These are phyloP conservation scores for Nakaseomyces glabratus DNA, from an alignment of 1,139 yeast species.

Conservation along the genomic window DNA sequence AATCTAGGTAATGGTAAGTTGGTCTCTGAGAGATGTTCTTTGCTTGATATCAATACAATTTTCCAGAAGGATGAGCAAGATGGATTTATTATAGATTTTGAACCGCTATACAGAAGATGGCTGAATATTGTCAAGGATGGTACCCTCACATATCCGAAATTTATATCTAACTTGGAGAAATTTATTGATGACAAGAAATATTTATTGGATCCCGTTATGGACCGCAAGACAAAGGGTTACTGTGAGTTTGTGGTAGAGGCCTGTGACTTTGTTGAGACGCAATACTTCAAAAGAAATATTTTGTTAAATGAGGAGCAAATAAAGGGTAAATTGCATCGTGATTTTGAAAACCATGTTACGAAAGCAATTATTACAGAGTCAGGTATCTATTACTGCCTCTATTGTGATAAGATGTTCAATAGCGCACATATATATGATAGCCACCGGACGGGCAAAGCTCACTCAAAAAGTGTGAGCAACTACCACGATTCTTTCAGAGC, in stretches of 20 bases:
- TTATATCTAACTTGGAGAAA: conserved; percentile 37
- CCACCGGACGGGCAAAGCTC: conserved; percentile 73
- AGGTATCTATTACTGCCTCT: conserved; percentile 46
- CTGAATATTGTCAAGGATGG: conserved; percentile 35
- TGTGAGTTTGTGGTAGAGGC: conserved; percentile 38
- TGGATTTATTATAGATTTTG: conserved; percentile 59
- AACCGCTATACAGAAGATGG: conserved; percentile 43
- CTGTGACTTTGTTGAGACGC: conserved; percentile 39
- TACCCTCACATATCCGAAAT: conserved; percentile 42
- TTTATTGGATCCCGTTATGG: conserved; percentile 25
- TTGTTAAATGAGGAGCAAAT: conserved; percentile 33
- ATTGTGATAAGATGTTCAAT: conserved; percentile 58
- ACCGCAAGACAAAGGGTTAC: conserved; percentile 34
- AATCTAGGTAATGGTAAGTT: conserved; percentile 29
- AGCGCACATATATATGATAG: conserved; percentile 56
- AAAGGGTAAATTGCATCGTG: conserved; percentile 11
- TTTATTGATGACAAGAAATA: conserved; percentile 31
- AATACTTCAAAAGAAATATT: conserved; percentile 44
- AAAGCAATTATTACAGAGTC: conserved; percentile 11
- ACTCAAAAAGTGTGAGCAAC: conserved; percentile 41
- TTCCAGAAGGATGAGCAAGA: conserved; percentile 54
- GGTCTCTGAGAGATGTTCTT: conserved; percentile 44
- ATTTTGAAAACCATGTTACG: conserved; percentile 31
- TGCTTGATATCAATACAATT: conserved; percentile 39
- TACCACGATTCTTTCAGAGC: conserved; percentile 12